Conservation (phyloP, 2,329 filamentous ascomycete genomes). For the Erysiphe pulchra region DNA sequence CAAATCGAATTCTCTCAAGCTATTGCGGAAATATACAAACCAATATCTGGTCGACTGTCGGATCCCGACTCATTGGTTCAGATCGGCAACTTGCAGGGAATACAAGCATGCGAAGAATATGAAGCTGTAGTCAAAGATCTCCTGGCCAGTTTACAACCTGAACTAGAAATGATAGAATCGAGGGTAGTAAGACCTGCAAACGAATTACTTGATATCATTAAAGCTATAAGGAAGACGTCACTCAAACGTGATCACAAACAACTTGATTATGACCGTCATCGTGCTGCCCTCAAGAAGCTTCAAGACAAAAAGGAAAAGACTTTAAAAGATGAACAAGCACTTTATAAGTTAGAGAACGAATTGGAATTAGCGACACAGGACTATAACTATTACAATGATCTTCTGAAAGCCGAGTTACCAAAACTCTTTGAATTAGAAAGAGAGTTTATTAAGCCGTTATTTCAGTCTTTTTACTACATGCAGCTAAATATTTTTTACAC, state of each 20-base stretch:
- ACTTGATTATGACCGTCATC: slow-evolving; percentile 80
- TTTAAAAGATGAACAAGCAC: slow-evolving; percentile 87
- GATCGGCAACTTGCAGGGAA: slow-evolving; percentile 79
- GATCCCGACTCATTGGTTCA: slow-evolving; percentile 63
- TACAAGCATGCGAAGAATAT: slow-evolving; percentile 89
- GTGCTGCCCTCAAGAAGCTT: slow-evolving; percentile 64
- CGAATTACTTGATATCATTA: slow-evolving; percentile 83
- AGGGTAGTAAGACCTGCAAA: slow-evolving; percentile 79
- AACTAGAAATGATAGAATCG: slow-evolving; percentile 91
- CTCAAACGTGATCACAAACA: slow-evolving; percentile 92
- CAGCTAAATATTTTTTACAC: slow-evolving; percentile 99
- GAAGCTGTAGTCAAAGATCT: slow-evolving; percentile 74
- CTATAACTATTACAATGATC: slow-evolving; percentile 92
- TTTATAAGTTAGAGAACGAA: slow-evolving; percentile 87
- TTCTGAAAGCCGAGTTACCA: slow-evolving; percentile 86
- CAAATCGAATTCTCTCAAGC: slow-evolving; percentile 97
- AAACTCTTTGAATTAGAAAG: slow-evolving; percentile 73
- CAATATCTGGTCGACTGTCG: slow-evolving; percentile 84
- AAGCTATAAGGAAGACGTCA: slow-evolving; percentile 71
- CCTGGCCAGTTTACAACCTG: slow-evolving; percentile 65
- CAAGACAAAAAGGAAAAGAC: slow-evolving; percentile 95
- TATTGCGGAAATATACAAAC: slow-evolving; percentile 91
- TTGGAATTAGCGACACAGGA: slow-evolving; percentile 82
- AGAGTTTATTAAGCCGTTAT: slow-evolving; percentile 88
- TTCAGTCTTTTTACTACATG: slow-evolving; percentile 99